Evolutionary conservation across 129 eudicot genomes (phyloP), one percentile per base, ranked within the genome.

Genomic region (Scalesia atractyloides): DNA sequence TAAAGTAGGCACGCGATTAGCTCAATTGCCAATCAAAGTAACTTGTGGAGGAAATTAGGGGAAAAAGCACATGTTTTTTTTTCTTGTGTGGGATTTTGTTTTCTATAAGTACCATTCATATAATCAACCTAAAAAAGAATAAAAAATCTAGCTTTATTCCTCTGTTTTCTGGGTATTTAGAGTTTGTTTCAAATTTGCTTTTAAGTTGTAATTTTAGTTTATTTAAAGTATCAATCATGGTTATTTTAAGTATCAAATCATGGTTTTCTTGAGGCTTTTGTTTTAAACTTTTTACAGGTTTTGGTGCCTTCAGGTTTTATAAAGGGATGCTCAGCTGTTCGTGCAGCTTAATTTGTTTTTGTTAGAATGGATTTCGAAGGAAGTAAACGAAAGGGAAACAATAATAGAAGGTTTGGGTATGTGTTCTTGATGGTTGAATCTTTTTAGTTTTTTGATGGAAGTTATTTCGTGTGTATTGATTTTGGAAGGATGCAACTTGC

Each of bases 311-410:
- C 67, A 75, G 73, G 80, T 66, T 54, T 75, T 75, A 48, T 30
- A 12, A 5, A 70, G 2, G 14, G 65, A 70, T 77, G 74, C 74
- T 12, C 61, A 77, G 60, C 51, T 78, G 77, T 68, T 78, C 2
- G 30, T 71, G 77, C 68, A 71, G 77, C 67, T 72, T 52, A 44
- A 71, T 64, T 66, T 78, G 73, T 26, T 26, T 1, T 17, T 52
- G 73, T 63, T 64, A 78, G 18, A 50, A 78, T 78, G 82, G 73
- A 64, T 64, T 26, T 78, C 6, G 82, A 78, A 64, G 82, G 72
- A 44, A 64, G 68, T 64, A 71, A 64, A 64, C 22, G 82, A 64
- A 78, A 46, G 77, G 73, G 73, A 47, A 43, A 64, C 68, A 3
- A 14, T 7, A 64, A 16, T 57, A 15, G 66, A 54, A 78, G 82